A percentile compares a stretch with the other conserved stretches of the same genome.
Conservation (phyloP, 2,329 filamentous ascomycete species). For the Cyphellophora europaea region DNA sequence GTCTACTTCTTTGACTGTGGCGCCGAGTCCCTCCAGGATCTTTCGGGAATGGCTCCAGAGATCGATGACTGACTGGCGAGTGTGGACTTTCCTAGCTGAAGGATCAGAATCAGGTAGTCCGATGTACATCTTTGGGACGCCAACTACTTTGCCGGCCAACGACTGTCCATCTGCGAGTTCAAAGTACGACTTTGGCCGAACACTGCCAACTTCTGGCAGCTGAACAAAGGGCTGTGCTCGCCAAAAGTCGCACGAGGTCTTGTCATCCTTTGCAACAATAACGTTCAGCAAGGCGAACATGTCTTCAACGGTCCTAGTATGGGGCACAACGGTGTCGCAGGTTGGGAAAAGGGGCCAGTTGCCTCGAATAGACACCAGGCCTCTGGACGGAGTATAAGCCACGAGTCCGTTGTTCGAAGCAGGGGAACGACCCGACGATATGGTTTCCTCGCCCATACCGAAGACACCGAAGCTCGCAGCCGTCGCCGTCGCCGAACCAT, state of each 20-base stretch:
- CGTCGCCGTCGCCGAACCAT: conserved; percentile 44
- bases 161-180: no score
- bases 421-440: conserved; percentile 43
- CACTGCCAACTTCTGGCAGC: no score
- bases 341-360: no score
- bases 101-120: conserved; percentile 6
- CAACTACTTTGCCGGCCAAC: no score
- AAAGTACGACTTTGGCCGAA: no score
- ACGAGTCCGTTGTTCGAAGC: conserved; percentile 45
- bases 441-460: conserved; percentile 42
- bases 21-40: conserved; percentile 12
- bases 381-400: conserved; percentile 42
- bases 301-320: no score
- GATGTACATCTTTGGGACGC: conserved; percentile 14
- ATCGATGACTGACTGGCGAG: conserved; percentile 8
- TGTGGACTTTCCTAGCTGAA: conserved; percentile 6
- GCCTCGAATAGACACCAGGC: no score
- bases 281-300: no score
- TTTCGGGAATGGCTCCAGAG: conserved; percentile 11
- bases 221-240: no score
- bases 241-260: no score
- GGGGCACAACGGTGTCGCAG: no score
- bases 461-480: conserved; percentile 40
- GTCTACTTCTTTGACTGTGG: conserved; percentile 11
- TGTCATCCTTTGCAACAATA: no score